These are phyloP conservation scores for Neophaeococcomyces mojaviensis DNA, from an alignment of 2,329 filamentous ascomycete species.

Conservation along the genomic window DNA sequence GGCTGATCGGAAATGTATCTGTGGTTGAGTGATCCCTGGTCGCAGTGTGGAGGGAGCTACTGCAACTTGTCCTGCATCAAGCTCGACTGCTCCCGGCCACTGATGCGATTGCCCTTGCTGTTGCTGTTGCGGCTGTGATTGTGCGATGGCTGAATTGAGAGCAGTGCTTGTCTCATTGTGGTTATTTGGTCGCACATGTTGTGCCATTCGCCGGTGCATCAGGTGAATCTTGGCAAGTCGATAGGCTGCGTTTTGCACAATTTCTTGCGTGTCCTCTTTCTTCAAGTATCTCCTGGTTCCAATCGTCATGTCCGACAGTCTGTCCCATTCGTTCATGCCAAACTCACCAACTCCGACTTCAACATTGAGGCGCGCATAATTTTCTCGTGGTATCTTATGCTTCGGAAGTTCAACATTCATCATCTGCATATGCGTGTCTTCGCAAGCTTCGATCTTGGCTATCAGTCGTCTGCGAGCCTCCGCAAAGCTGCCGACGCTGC, in stretches of 20 bases:
- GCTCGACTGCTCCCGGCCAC: slow-evolving; percentile 46
- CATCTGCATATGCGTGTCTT: slow-evolving; percentile 84
- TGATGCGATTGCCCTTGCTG: too few relatives aligned
- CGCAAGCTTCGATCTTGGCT: slow-evolving; percentile 89
- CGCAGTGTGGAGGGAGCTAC: slow-evolving; percentile 30
- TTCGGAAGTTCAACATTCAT: slow-evolving; percentile 66
- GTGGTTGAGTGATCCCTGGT: slow-evolving; percentile 21
- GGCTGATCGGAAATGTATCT: slow-evolving; percentile 16
- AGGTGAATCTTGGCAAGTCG: slow-evolving; percentile 79
- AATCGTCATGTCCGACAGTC: slow-evolving; percentile 90
- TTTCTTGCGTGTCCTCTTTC: slow-evolving; percentile 64
- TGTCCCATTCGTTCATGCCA: slow-evolving; percentile 97
- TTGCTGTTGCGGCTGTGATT: slow-evolving; percentile 38
- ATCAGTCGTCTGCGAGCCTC: slow-evolving; percentile 81
- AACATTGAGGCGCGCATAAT: slow-evolving; percentile 95
- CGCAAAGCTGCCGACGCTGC: slow-evolving; percentile 73
- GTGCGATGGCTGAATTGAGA: slow-evolving; percentile 26
- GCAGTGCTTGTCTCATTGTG: slow-evolving; percentile 24
- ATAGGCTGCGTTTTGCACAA: slow-evolving; percentile 66
- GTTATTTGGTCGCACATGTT: slow-evolving; percentile 23
- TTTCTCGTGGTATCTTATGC: slow-evolving; percentile 73
- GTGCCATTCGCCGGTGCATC: slow-evolving; percentile 61
- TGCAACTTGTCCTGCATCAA: slow-evolving; percentile 49
- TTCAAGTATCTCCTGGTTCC: slow-evolving; percentile 77
- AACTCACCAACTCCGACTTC: slow-evolving; percentile 91